Evolutionary conservation across 306 rosid genomes (phyloP).

Genomic region (Cucurbita maxima): DNA sequence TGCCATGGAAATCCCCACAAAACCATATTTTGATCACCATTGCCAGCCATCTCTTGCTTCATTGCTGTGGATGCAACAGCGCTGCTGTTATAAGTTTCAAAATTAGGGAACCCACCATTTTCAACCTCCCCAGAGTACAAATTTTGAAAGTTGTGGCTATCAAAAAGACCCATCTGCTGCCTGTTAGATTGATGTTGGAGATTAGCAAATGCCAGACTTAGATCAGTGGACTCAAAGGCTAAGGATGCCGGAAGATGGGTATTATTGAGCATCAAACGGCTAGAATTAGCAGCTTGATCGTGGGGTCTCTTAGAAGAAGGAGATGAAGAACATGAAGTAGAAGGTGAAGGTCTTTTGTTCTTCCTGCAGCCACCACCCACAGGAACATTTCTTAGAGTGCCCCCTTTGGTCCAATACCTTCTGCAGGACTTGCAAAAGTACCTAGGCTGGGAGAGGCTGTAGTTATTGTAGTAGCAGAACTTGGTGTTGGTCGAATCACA

Average conservation of each 20-base stretch:
- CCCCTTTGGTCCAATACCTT: conserved; percentile 98
- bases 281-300: conserved; percentile 44
- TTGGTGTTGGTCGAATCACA: conserved; percentile 91
- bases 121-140: conserved; percentile 48
- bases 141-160: conserved; percentile 22
- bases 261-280: conserved; percentile 14
- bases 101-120: conserved; percentile 28
- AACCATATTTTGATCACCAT: conserved; percentile 30
- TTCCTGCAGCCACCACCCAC: conserved; percentile 98
- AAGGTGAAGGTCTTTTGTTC: conserved; percentile 44
- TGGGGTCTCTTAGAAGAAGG: conserved; percentile 40
- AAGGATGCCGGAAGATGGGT: conserved; percentile 20
- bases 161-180: conserved; percentile 39
- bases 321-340: conserved; percentile 30
- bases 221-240: conserved; percentile 54
- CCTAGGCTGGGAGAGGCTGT: conserved; percentile 87
- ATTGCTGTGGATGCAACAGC: conserved; percentile 38
- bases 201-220: conserved; percentile 67
- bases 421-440: conserved; percentile 94
- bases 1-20: conserved; percentile 93
- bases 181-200: conserved; percentile 58
- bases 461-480: conserved; percentile 96
- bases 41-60: conserved; percentile 58
- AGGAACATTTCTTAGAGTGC: conserved; percentile 88
- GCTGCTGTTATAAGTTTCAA: conserved; percentile 35